phyloP scores from a whole-genome alignment of 805 yeast species.

The Ogataea paradorogensis region DNA sequence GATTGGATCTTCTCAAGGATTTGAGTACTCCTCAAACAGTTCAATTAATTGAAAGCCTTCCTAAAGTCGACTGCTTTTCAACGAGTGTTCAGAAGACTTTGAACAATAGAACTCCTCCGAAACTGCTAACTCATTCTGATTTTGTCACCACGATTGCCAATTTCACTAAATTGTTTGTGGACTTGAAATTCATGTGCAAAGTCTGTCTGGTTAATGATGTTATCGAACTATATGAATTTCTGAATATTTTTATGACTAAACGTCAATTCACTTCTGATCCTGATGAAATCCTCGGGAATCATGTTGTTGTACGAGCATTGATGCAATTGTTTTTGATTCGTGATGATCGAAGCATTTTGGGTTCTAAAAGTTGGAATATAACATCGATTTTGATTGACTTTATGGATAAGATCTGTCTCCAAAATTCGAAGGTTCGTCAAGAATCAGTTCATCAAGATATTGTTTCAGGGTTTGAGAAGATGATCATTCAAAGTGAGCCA shows the following conservation, averaged over 20 bases:
- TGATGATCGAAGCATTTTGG: constrained; percentile 59
- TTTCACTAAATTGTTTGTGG: constrained; percentile 33
- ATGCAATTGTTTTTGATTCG: constrained; percentile 60
- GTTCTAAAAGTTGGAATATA: constrained; percentile 38
- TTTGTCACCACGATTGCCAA: constrained; percentile 19
- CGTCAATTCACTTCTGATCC: constrained; percentile 24
- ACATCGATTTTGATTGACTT: constrained; percentile 34
- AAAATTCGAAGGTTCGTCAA: constrained; percentile 22
- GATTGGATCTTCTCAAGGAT: constrained; percentile 6
- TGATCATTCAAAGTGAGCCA: constrained; percentile 46
- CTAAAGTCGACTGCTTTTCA: constrained; percentile 40
- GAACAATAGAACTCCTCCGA: constrained; percentile 49
- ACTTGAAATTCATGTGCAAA: constrained; percentile 36
- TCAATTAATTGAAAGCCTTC: constrained; percentile 22
- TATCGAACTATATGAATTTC: constrained; percentile 26
- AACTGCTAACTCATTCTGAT: constrained; percentile 29
- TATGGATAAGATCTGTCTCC: constrained; percentile 21
- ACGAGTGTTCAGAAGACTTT: constrained; percentile 45
- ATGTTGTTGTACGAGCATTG: constrained; percentile 58
- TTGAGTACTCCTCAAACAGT: constrained; percentile 6
- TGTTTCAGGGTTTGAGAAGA: constrained; percentile 21
- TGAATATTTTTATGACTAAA: constrained; percentile 26
- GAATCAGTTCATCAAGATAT: constrained; percentile 17
- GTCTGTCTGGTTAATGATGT: constrained; percentile 31
- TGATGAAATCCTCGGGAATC: constrained; percentile 34